Evolutionary conservation across 108 stramenopile genomes (phyloP).

Genomic region (Thalassiosira profunda): DNA sequence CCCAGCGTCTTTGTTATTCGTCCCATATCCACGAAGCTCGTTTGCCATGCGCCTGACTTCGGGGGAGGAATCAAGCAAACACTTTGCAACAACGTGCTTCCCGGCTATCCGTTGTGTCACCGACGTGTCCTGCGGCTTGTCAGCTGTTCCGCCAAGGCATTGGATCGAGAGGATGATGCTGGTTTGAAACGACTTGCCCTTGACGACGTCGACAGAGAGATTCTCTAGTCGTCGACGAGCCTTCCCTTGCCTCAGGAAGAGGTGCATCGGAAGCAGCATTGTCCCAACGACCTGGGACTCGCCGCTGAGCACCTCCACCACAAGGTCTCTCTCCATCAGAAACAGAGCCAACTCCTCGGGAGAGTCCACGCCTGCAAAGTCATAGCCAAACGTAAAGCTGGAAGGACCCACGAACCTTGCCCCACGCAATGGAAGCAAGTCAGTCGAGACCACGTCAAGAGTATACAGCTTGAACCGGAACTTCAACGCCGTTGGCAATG

Average conservation of each 20-base stretch:
- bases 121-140: not conserved
- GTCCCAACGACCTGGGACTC: conserved; percentile 15
- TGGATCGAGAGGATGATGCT: conserved; percentile 12
- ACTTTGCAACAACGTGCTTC: not conserved
- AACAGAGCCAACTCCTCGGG: not conserved
- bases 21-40: not conserved
- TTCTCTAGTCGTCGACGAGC: conserved; percentile 13
- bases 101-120: not conserved
- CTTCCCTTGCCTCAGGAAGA: conserved; percentile 28
- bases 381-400: conserved; percentile 14
- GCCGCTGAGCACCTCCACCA: conserved; percentile 22
- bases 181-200: not conserved
- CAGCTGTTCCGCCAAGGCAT: not conserved
- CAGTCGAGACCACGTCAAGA: conserved; percentile 3
- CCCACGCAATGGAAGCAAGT: not conserved
- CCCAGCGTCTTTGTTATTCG: not conserved
- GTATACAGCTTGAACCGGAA: conserved; percentile 11
- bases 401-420: not conserved
- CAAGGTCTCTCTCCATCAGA: conserved; percentile 10
- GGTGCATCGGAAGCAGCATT: conserved; percentile 15
- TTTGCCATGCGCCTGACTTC: not conserved
- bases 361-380: not conserved
- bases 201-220: conserved; percentile 20
- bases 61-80: not conserved
- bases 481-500: not conserved